Evolutionary conservation across 139 green algal species (phyloP).

Genomic region (Pleodorina starrii): DNA sequence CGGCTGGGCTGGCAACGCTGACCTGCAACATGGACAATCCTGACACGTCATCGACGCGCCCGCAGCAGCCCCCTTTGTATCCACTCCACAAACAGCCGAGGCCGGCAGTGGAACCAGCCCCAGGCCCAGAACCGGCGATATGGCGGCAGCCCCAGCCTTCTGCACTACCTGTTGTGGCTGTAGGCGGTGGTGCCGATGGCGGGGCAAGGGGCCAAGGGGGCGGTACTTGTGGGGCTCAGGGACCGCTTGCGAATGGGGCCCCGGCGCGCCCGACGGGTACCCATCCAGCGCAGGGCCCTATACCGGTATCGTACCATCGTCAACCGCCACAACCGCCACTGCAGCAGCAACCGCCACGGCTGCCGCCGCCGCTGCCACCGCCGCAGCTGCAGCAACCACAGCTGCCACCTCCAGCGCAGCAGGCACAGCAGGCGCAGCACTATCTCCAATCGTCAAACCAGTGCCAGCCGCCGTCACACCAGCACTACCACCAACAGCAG

Average conservation of each 20-base stretch:
- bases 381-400: background rate
- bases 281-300: background rate
- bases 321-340: background rate
- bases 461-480: background rate
- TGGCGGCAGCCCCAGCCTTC: background rate
- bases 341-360: background rate
- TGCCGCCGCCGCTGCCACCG: background rate
- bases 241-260: background rate
- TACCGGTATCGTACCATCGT: background rate
- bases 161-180: background rate
- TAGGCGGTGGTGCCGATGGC: background rate
- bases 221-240: too few relatives aligned
- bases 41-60: background rate
- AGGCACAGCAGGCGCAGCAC: background rate
- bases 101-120: background rate
- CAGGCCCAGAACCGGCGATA: too few relatives aligned
- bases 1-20: background rate
- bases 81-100: too few relatives aligned
- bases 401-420: background rate
- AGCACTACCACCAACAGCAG: constrained; percentile 2
- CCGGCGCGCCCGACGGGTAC: background rate
- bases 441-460: background rate
- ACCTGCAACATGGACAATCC: background rate
- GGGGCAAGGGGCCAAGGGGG: background rate
- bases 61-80: too few relatives aligned